A percentile compares a stretch with the other conserved stretches of the same genome.
These are phyloP conservation scores for Russula compacta DNA, from an alignment of 768 basidiomycete genomes.

Conservation along the genomic window DNA sequence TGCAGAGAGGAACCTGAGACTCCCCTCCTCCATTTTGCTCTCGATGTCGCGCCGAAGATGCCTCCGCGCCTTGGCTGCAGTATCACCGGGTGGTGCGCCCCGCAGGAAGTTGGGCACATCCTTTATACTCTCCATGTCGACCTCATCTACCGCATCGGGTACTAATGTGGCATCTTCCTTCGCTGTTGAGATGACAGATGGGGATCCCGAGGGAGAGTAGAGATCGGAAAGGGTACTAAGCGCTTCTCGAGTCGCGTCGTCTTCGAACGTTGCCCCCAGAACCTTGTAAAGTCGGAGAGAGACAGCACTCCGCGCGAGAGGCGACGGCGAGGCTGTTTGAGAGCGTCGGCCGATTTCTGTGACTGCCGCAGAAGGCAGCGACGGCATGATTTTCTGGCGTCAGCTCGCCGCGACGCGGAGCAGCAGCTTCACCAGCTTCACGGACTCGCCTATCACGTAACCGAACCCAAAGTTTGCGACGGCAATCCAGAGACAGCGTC, in stretches of 20 bases:
- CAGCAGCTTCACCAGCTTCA: no score
- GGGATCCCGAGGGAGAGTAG: constrained; percentile 36
- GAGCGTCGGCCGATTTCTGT: constrained; percentile 21
- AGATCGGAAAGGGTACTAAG: constrained; percentile 74
- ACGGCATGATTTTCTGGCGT: neutral
- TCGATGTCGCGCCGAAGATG: constrained; percentile 82
- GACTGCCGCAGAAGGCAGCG: constrained; percentile 20
- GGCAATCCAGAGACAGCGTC: no score
- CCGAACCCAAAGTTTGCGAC: no score
- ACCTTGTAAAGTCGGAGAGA: constrained; percentile 89
- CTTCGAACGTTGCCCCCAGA: constrained; percentile 70
- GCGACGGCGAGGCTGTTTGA: constrained; percentile 18
- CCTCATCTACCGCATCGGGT: constrained; percentile 29
- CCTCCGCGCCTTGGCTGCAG: constrained; percentile 66
- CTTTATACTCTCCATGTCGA: constrained; percentile 21
- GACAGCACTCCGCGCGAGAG: constrained; percentile 53
- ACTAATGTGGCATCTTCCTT: constrained; percentile 32
- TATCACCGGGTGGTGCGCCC: constrained; percentile 43
- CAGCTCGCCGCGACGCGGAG: no score
- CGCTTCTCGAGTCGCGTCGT: constrained; percentile 70
- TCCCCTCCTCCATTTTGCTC: constrained; percentile 69
- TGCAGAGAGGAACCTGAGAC: constrained; percentile 71
- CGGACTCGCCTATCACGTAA: no score
- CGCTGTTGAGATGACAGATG: constrained; percentile 19
- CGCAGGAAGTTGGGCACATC: constrained; percentile 25